Percentiles rank a stretch among this genome's conserved stretches.
Evolutionary conservation across 192 early-diverging fungal species (phyloP).

Genomic region (Podila minutissima): DNA sequence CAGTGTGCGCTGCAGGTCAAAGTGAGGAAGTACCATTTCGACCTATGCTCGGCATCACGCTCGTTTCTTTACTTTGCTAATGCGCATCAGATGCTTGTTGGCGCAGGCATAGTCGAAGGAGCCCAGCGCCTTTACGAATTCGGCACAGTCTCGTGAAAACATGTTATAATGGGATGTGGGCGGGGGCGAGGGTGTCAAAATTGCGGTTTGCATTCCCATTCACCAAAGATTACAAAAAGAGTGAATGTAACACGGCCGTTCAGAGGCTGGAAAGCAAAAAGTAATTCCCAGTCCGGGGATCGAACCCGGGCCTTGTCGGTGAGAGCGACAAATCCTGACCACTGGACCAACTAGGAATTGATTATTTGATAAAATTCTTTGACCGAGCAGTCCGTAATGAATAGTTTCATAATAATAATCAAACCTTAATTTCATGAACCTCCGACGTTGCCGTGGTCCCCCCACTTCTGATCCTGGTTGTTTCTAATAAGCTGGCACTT

Average conservation of each 20-base stretch:
- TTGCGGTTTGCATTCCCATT: too few species aligned
- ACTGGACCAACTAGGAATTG: too few species aligned
- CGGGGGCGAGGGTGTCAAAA: background rate
- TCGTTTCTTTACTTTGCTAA: constrained; percentile 45
- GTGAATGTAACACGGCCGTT: background rate
- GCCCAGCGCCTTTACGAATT: constrained; percentile 54
- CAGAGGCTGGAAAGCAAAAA: background rate
- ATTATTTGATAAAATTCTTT: too few species aligned
- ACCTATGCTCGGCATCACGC: background rate
- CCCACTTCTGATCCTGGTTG: too few species aligned
- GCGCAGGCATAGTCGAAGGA: constrained; percentile 61
- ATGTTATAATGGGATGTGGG: constrained; percentile 1
- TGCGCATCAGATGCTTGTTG: constrained; percentile 50
- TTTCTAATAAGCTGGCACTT: too few species aligned
- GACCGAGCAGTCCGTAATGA: too few species aligned
- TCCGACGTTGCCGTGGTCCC: too few species aligned
- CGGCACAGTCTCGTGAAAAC: constrained; percentile 43
- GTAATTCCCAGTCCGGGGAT: constrained; percentile 54
- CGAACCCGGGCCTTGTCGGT: constrained; percentile 57
- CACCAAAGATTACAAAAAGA: background rate
- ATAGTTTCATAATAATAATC: too few species aligned
- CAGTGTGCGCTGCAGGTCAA: background rate
- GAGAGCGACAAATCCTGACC: too few species aligned
- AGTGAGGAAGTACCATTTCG: background rate
- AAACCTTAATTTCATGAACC: too few species aligned